A percentile compares a stretch with the other conserved stretches of the same genome.
Conservation (phyloP, 495 filamentous ascomycete species). For the Hyaloscypha finlandica region DNA sequence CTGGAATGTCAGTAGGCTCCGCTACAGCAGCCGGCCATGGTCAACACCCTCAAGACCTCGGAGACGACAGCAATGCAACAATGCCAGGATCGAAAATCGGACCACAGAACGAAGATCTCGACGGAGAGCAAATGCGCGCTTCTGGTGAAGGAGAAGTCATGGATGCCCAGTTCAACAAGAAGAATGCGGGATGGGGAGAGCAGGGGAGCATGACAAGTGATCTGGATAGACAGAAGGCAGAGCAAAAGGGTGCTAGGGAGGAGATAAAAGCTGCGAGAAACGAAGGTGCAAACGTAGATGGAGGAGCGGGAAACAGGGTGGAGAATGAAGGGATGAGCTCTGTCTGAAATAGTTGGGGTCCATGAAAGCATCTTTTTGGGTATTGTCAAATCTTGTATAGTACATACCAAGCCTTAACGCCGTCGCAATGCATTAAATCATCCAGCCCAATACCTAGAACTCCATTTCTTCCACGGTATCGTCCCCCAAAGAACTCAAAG, state of each 20-base stretch:
- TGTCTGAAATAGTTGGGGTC: constrained; percentile 16
- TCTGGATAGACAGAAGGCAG: constrained; percentile 32
- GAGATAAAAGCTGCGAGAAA: constrained; percentile 20
- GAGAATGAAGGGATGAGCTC: constrained; percentile 26
- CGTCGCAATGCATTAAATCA: constrained; percentile 29
- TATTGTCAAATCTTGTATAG: constrained; percentile 20
- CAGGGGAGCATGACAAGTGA: constrained; percentile 27
- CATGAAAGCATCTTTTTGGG: not conserved
- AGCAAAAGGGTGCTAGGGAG: constrained; percentile 30
- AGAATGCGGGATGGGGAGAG: constrained; percentile 33
- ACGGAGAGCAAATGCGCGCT: constrained; percentile 30
- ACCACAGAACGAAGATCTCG: constrained; percentile 31
- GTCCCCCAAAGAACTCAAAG: constrained; percentile 51
- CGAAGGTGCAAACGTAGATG: constrained; percentile 25
- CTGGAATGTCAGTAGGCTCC: constrained; percentile 26
- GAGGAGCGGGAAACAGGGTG: constrained; percentile 22
- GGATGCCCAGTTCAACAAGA: constrained; percentile 32
- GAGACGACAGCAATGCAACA: constrained; percentile 30
- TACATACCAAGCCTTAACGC: constrained; percentile 27
- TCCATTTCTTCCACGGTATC: constrained; percentile 30
- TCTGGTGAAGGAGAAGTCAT: constrained; percentile 32
- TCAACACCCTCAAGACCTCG: constrained; percentile 29
- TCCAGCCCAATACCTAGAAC: constrained; percentile 19
- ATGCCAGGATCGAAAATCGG: constrained; percentile 25
- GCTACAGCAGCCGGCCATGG: constrained; percentile 31